phyloP scores from a whole-genome alignment of 2,329 filamentous ascomycete genomes.

The Neophaeococcomyces mojaviensis region DNA sequence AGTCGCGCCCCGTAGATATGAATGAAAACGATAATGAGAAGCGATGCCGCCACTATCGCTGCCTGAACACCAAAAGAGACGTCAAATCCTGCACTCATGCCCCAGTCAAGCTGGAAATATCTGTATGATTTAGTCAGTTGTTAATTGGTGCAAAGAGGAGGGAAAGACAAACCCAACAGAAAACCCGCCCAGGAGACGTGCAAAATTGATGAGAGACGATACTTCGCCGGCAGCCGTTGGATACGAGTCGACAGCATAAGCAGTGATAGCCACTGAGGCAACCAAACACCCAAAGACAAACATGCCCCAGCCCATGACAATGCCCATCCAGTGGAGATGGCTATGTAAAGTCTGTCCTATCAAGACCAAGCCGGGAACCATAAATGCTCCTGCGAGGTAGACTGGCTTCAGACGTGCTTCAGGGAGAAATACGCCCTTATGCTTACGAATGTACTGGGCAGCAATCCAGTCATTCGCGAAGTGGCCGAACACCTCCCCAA shows the following conservation, averaged over 20 bases:
- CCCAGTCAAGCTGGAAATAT: conserved; percentile 49
- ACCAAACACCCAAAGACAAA: conserved; percentile 35
- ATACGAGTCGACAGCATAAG: conserved; percentile 49
- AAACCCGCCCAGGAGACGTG: conserved; percentile 44
- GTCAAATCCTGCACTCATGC: conserved; percentile 35
- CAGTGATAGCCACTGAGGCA: conserved; percentile 40
- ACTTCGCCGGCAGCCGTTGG: conserved; percentile 50
- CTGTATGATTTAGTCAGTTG: too few species aligned
- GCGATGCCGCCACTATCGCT: conserved; percentile 33
- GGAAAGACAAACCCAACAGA: too few species aligned
- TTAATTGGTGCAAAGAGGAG: too few species aligned
- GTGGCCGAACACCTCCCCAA: conserved; percentile 50
- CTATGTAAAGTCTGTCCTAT: conserved; percentile 47
- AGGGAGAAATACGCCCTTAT: conserved; percentile 50
- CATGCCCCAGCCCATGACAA: conserved; percentile 44
- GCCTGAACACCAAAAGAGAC: conserved; percentile 43
- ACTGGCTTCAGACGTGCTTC: conserved; percentile 47
- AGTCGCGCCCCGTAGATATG: too few species aligned
- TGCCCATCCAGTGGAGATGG: conserved; percentile 47
- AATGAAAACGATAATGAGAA: conserved; percentile 27
- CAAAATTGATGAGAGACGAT: conserved; percentile 46
- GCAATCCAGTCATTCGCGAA: conserved; percentile 49
- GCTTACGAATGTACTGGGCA: conserved; percentile 36
- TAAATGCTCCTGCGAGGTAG: conserved; percentile 42
- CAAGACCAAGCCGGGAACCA: conserved; percentile 44